Evolutionary conservation across 495 filamentous ascomycete genomes (phyloP).

Genomic region (Aspergillus campestris): DNA sequence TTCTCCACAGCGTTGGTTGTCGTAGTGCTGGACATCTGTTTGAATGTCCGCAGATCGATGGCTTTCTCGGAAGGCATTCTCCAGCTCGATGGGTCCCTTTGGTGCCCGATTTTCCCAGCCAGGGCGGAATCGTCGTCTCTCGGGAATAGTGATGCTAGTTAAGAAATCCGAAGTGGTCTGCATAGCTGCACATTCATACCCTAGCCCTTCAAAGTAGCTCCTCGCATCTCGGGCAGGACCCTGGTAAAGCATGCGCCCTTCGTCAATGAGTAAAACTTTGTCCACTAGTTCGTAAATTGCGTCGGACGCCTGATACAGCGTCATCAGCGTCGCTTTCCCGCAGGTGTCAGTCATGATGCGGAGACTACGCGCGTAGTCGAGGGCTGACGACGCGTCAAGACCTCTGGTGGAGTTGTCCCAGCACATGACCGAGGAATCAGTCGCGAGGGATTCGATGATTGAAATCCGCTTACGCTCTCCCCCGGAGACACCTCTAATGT

Average conservation of each 20-base stretch:
- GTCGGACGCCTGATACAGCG: conserved; percentile 74
- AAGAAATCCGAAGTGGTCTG: conserved; percentile 81
- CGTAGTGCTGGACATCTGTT: conserved; percentile 41
- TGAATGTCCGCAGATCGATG: conserved; percentile 37
- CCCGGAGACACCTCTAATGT: conserved; percentile 78
- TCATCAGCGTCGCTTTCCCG: conserved; percentile 69
- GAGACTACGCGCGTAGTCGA: conserved; percentile 61
- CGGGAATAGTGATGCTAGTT: conserved; percentile 66
- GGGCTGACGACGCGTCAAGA: conserved; percentile 71
- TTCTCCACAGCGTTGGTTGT: conserved; percentile 24
- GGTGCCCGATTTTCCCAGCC: conserved; percentile 62
- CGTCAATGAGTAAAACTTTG: conserved; percentile 75
- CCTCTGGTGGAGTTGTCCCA: conserved; percentile 85
- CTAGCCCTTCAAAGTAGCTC: conserved; percentile 71
- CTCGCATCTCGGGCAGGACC: conserved; percentile 62
- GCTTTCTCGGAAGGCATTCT: conserved; percentile 45
- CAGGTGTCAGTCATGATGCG: conserved; percentile 73
- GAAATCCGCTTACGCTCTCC: conserved; percentile 67
- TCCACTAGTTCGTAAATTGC: conserved; percentile 79
- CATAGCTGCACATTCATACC: conserved; percentile 65
- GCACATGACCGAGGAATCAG: conserved; percentile 62
- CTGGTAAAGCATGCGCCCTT: conserved; percentile 72
- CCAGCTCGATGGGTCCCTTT: conserved; percentile 60
- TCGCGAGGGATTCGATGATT: conserved; percentile 51
- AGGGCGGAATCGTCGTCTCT: conserved; percentile 51